Evolutionary conservation across 345 rosid species (phyloP), one percentile per base, ranked within the genome.

Genomic region (Citropsis articulata): DNA sequence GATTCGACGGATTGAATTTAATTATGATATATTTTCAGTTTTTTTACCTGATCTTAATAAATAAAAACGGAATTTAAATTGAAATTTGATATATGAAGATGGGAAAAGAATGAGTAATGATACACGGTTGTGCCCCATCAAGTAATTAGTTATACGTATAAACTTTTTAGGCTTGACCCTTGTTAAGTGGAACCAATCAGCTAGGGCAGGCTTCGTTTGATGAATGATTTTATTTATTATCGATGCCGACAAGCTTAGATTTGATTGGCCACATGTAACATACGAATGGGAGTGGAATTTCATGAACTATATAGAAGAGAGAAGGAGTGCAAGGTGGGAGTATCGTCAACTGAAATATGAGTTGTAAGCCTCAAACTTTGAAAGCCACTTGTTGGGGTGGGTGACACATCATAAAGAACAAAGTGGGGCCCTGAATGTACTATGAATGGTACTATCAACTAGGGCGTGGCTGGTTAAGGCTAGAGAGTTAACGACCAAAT

Each of bases 371-470:
- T 83, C 84, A 80, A 83, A 74, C 70, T 53, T 45, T 53, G 57
- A 18, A 53, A 53, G 71, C 90, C 85, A 87, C 82, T 88, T 87
- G 90, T 91, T 87, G 90, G 91, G 90, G 91, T 93, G 95, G 89
- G 86, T 77, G 94, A 87, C 97, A 90, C 91, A 84, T 89, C 89
- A 89, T 86, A 86, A 87, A 91, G 92, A 59, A 2, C 38, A 25
- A 25, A 5, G 83, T 80, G 87, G 88, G 86, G 18, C 84, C 86
- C 68, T 57, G 71, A 27, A 71, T 35, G 77, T 73, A 56, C 82
- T 56, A 56, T 33, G 80, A 88, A 80, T 85, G 84, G 88, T 84
- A 81, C 80, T 79, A 21, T 77, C 84, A 82, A 72, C 66, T 62
- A 74, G 80, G 72, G 78, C 25, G 61, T 2, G 40, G 62, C 69